phyloP scores from a whole-genome alignment of 805 yeast genomes.

The Candida pseudofarinosa region DNA sequence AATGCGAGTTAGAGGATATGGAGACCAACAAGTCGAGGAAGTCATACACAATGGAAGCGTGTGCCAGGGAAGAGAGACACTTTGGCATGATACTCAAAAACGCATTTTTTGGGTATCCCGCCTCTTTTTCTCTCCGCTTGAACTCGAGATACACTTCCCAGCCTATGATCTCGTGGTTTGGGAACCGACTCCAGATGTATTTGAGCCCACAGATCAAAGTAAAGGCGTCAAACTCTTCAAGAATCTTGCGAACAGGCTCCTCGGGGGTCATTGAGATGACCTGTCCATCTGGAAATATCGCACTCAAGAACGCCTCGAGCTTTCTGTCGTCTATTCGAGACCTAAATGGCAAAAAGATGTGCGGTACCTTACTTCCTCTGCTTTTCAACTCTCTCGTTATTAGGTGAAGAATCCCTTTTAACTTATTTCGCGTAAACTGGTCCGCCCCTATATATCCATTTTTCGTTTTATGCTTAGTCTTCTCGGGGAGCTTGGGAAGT shows the following conservation, averaged over 20 bases:
- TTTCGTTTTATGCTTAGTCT: neutral
- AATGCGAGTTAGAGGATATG: constrained; percentile 72
- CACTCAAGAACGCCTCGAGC: constrained; percentile 52
- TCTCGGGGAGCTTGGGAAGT: constrained; percentile 21
- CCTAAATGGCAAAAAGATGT: constrained; percentile 71
- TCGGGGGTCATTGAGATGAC: constrained; percentile 34
- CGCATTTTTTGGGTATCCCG: constrained; percentile 65
- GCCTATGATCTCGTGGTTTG: constrained; percentile 74
- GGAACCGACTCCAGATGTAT: constrained; percentile 83
- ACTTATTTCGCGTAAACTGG: constrained; percentile 58
- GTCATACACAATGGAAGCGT: constrained; percentile 85
- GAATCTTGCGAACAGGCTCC: constrained; percentile 35
- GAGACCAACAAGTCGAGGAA: constrained; percentile 78
- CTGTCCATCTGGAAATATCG: constrained; percentile 56
- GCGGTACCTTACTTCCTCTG: constrained; percentile 73
- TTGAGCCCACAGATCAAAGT: constrained; percentile 72
- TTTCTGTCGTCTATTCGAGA: constrained; percentile 62
- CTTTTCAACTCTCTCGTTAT: constrained; percentile 66
- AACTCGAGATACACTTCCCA: constrained; percentile 81
- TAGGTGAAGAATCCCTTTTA: constrained; percentile 62
- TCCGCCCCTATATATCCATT: constrained; percentile 11
- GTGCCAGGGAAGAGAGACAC: constrained; percentile 77
- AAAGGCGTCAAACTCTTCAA: constrained; percentile 54
- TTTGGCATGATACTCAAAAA: constrained; percentile 81
- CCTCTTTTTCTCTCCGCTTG: constrained; percentile 58